Conservation (phyloP, 129 eudicot species). For the Centella asiatica region DNA sequence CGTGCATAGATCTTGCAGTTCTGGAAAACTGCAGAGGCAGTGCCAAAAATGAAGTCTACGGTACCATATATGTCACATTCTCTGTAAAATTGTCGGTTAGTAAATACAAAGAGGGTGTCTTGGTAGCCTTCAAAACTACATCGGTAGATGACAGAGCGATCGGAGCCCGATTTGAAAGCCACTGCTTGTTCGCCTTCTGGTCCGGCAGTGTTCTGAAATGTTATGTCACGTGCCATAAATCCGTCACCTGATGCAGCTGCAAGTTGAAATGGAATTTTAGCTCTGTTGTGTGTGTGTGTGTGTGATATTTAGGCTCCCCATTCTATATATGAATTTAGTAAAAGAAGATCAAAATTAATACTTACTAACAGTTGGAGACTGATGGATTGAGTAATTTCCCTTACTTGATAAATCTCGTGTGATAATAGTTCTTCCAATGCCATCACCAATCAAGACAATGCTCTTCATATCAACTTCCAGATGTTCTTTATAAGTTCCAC, state of each 20-base stretch:
- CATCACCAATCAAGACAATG: conserved; percentile 7
- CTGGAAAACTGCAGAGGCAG: not conserved
- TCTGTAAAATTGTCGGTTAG: not conserved
- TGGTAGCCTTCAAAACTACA: conserved; percentile 7
- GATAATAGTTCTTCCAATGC: not conserved
- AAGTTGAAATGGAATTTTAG: not conserved
- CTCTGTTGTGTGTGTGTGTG: too few relatives aligned
- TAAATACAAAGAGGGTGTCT: not conserved
- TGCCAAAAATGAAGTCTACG: not conserved
- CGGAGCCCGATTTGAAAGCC: not conserved
- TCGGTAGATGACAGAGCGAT: not conserved
- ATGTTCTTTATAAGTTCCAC: not conserved
- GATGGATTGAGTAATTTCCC: not conserved
- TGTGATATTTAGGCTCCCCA: too few relatives aligned
- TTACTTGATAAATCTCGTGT: not conserved
- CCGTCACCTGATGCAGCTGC: not conserved
- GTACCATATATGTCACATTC: not conserved
- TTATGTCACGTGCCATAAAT: not conserved
- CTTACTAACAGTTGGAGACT: not conserved
- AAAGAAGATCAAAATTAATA: not conserved
- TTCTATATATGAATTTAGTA: too few relatives aligned
- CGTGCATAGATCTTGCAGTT: not conserved
- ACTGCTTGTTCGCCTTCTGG: not conserved
- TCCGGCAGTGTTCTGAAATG: conserved; percentile 5
- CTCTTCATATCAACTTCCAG: not conserved